Evolutionary conservation across 2,329 filamentous ascomycete genomes (phyloP).

Genomic region (Alternaria atra): DNA sequence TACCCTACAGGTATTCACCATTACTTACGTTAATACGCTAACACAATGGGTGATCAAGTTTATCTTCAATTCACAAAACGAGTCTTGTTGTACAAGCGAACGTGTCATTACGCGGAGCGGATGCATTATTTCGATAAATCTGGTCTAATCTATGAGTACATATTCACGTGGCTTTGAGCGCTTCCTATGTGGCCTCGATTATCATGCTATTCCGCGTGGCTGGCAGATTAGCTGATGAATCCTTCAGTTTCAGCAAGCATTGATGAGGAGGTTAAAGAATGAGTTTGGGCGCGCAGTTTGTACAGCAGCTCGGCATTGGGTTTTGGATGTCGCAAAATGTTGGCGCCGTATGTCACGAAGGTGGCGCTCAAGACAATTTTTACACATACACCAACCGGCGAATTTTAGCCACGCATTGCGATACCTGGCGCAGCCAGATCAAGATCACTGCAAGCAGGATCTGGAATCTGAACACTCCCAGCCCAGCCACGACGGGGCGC

Average conservation of each 20-base stretch:
- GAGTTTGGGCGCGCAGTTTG: not conserved
- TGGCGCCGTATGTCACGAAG: not conserved
- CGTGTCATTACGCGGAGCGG: not conserved
- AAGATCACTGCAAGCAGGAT: not conserved
- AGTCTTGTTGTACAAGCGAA: no score
- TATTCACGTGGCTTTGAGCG: not conserved
- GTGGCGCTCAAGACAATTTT: not conserved
- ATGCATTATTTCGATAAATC: not conserved
- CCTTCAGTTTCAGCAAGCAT: not conserved
- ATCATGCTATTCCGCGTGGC: not conserved
- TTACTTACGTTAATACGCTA: not conserved
- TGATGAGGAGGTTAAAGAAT: not conserved
- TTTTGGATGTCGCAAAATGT: not conserved
- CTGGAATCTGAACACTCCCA: not conserved
- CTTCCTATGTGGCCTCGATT: not conserved
- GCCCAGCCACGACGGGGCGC: not conserved
- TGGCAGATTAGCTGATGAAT: not conserved
- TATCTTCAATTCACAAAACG: not conserved
- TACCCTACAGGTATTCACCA: not conserved
- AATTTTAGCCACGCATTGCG: not conserved
- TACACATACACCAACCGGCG: not conserved
- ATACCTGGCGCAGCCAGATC: not conserved
- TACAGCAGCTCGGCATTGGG: not conserved
- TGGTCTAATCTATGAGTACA: not conserved
- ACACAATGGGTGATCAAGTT: not conserved